These are phyloP conservation scores for Leccinum fuscescens DNA, from an alignment of 1,284 basidiomycete genomes.

Conservation along the genomic window DNA sequence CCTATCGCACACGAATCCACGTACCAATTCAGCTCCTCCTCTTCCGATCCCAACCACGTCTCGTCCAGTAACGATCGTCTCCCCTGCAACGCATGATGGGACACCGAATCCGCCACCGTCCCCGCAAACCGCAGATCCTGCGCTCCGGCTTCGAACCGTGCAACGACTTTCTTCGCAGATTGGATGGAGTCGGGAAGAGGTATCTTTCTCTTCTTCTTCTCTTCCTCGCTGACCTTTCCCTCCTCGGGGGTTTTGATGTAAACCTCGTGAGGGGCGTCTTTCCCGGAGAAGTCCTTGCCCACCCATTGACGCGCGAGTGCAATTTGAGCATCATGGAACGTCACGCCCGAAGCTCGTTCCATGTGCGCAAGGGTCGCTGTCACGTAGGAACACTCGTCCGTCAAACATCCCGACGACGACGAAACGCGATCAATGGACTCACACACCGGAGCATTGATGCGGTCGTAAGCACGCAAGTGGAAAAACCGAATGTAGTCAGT, in stretches of 20 bases:
- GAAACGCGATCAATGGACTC: constrained; percentile 18
- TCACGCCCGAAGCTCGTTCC: constrained; percentile 74
- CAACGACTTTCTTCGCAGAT: constrained; percentile 64
- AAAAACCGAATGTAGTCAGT: constrained; percentile 83
- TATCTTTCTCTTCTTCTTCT: constrained; percentile 58
- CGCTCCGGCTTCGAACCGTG: constrained; percentile 67
- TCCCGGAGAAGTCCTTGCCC: constrained; percentile 44
- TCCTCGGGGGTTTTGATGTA: constrained; percentile 50
- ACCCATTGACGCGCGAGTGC: constrained; percentile 85
- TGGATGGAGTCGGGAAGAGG: constrained; percentile 63
- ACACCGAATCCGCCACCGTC: constrained; percentile 68
- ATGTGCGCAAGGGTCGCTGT: constrained; percentile 58
- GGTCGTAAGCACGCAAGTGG: constrained; percentile 86
- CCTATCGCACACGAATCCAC: constrained; percentile 30
- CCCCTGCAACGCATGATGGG: constrained; percentile 74
- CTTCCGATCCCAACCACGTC: constrained; percentile 77
- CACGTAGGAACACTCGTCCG: background rate
- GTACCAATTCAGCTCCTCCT: constrained; percentile 78
- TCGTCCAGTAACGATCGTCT: constrained; percentile 63
- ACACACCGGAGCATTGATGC: constrained; percentile 82
- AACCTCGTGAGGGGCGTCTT: constrained; percentile 49
- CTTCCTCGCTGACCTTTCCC: constrained; percentile 44
- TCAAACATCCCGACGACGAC: constrained; percentile 1
- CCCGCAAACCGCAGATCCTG: constrained; percentile 51
- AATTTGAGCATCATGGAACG: constrained; percentile 83